phyloP scores from a whole-genome alignment of 768 basidiomycete genomes.

The Amanita pallidorosea region DNA sequence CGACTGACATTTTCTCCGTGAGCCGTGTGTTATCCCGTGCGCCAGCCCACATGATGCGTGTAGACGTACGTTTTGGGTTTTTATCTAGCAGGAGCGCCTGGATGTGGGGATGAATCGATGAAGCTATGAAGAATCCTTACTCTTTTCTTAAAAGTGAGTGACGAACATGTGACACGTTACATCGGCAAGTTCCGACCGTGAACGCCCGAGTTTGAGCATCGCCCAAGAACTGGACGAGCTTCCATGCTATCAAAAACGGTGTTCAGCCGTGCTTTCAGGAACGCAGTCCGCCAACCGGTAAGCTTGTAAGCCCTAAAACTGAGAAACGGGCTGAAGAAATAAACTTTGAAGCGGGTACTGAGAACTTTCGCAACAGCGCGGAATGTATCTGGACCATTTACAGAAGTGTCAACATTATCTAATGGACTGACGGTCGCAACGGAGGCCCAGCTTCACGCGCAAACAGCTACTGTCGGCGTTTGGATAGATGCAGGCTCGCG shows the following conservation, averaged over 20 bases:
- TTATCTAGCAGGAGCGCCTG: too few relatives aligned
- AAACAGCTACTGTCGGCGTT: slow-evolving; percentile 97
- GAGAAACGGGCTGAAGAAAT: background rate
- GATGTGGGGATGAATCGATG: too few relatives aligned
- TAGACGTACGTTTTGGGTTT: too few relatives aligned
- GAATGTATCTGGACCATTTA: slow-evolving; percentile 59
- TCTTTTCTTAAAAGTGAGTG: too few relatives aligned
- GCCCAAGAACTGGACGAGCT: background rate
- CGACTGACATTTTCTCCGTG: too few relatives aligned
- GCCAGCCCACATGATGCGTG: too few relatives aligned
- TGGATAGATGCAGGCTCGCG: slow-evolving; percentile 99
- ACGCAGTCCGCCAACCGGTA: slow-evolving; percentile 29
- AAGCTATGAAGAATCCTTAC: too few relatives aligned
- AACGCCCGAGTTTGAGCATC: slow-evolving; percentile 1
- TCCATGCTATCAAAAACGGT: slow-evolving; percentile 30
- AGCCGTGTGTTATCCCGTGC: too few relatives aligned
- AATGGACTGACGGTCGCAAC: slow-evolving; percentile 96
- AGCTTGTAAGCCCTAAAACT: slow-evolving; percentile 6
- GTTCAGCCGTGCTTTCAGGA: slow-evolving; percentile 31
- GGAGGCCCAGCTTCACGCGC: slow-evolving; percentile 79
- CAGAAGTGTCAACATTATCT: slow-evolving; percentile 84
- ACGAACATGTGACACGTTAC: background rate
- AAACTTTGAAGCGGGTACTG: slow-evolving; percentile 31
- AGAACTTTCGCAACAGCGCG: slow-evolving; percentile 70
- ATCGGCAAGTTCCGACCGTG: slow-evolving; percentile 4